These are phyloP conservation scores for Phytophthora pistaciae DNA, from an alignment of 352 stramenopile genomes.

Conservation along the genomic window DNA sequence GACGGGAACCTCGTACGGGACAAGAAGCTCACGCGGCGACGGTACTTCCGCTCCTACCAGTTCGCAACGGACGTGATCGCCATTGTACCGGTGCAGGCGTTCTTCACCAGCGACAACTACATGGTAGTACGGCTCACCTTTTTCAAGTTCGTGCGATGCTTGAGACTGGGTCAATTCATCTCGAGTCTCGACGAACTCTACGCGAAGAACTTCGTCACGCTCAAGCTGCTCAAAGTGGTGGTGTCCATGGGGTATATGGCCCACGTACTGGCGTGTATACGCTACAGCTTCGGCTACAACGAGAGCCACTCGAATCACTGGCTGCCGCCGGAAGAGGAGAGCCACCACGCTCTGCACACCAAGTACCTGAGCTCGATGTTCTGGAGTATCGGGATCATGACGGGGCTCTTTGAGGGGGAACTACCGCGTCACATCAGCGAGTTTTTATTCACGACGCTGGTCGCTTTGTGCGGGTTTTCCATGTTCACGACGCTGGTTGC, in stretches of 20 bases:
- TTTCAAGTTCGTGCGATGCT: slow-evolving; percentile 56
- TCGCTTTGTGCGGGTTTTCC: slow-evolving; percentile 74
- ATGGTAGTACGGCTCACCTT: slow-evolving; percentile 35
- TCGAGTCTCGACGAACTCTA: slow-evolving; percentile 68
- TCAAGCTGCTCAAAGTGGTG: slow-evolving; percentile 63
- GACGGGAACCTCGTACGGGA: slow-evolving; percentile 70
- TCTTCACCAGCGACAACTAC: slow-evolving; percentile 3
- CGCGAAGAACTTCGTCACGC: slow-evolving; percentile 62
- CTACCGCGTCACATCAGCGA: slow-evolving; percentile 53
- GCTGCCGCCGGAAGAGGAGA: slow-evolving; percentile 43
- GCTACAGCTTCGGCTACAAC: slow-evolving; percentile 71
- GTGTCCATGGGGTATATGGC: slow-evolving; percentile 60
- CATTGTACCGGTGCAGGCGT: slow-evolving; percentile 38
- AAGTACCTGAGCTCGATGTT: slow-evolving; percentile 67
- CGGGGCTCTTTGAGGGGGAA: slow-evolving; percentile 77
- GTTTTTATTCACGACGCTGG: slow-evolving; percentile 73
- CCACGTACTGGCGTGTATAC: slow-evolving; percentile 66
- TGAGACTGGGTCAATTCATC: slow-evolving; percentile 55
- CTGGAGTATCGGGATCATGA: slow-evolving; percentile 75
- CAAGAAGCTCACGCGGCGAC: slow-evolving; percentile 38
- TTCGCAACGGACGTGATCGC: slow-evolving; percentile 63
- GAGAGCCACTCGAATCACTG: slow-evolving; percentile 54
- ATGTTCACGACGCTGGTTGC: slow-evolving; percentile 76
- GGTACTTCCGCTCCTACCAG: slow-evolving; percentile 58
- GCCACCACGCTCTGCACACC: slow-evolving; percentile 34